Percentiles rank a stretch among this genome's conserved stretches.
phyloP scores from a whole-genome alignment of 306 rosid genomes.

The Inga oerstediana region DNA sequence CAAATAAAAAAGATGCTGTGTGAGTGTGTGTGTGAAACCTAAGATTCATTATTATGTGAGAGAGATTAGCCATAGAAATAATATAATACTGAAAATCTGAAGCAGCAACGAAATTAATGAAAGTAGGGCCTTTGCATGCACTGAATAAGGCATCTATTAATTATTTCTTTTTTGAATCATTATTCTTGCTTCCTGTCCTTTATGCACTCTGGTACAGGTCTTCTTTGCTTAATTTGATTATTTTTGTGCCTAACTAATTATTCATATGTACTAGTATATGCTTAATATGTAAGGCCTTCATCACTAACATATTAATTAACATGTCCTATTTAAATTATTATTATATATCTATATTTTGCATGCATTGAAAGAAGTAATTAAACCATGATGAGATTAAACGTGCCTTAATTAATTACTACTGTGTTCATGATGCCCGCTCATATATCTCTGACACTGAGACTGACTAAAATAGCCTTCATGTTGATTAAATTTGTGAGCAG shows the following conservation, averaged over 20 bases:
- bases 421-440: constrained; percentile 13
- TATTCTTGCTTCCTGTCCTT: neutral
- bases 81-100: neutral
- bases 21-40: neutral
- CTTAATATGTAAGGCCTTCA: neutral
- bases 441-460: neutral
- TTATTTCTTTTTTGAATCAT: neutral
- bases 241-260: neutral
- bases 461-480: neutral
- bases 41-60: neutral
- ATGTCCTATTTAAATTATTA: neutral
- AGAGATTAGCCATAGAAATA: neutral
- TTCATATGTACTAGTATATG: neutral
- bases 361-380: neutral
- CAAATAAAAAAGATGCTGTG: neutral
- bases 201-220: neutral
- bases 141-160: neutral
- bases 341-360: neutral
- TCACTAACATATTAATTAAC: neutral
- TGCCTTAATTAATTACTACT: neutral
- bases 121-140: neutral
- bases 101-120: neutral
- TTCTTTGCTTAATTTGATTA: neutral
- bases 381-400: neutral
- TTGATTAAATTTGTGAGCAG: neutral